Evolutionary conservation across 1,284 basidiomycete genomes (phyloP), one percentile per base, ranked within the genome.

Genomic region (Sporisorium sorghi): DNA sequence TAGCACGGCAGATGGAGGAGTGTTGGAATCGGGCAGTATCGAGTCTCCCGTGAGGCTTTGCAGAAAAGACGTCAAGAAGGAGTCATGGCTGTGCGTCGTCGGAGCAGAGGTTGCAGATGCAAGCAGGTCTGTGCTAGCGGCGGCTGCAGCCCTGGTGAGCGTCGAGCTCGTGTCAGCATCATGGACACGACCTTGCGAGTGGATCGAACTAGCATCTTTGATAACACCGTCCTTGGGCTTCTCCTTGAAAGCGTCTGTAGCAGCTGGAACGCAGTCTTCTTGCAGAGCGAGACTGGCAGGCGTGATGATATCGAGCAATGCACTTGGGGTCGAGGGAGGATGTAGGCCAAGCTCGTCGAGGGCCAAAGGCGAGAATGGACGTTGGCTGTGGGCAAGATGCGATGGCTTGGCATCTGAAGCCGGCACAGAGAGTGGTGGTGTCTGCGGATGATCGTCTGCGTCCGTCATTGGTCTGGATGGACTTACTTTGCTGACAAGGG

Each of bases 321-420:
- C 67, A 32, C 57, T 56, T 10, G 67, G 60, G 5, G 57, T 64
- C 14, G 53, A 35, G 5, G 67, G 60, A 17, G 67, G 67, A 17
- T 52, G 47, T 11, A 70, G 32, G 21, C 67, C 67, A 21, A 70
- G 57, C 21, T 70, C 60, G 23, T 42, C 61, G 7, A 70, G 67
- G 2, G 67, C 64, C 52, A 70, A 33, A 2, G 67, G 67, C 2
- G 67, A 70, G 35, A 64, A 51, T 0, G 57, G 37, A 7, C 35
- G 44, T 17, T 35, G 32, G 21, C 8, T 43, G 30, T 23, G 40
- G n/a, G 19, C 19, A 14, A 6, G 15, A 23, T 44, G 28, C n/a
- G 42, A 15, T 10, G 30, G 40, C 15, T 15, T 10, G 15, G 10
- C 28, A 21, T 53, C 40, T n/a, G 39, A n/a, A 17, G 26, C 28